Conservation (phyloP, 2,329 filamentous ascomycete genomes). For the Colletotrichum trifolii region DNA sequence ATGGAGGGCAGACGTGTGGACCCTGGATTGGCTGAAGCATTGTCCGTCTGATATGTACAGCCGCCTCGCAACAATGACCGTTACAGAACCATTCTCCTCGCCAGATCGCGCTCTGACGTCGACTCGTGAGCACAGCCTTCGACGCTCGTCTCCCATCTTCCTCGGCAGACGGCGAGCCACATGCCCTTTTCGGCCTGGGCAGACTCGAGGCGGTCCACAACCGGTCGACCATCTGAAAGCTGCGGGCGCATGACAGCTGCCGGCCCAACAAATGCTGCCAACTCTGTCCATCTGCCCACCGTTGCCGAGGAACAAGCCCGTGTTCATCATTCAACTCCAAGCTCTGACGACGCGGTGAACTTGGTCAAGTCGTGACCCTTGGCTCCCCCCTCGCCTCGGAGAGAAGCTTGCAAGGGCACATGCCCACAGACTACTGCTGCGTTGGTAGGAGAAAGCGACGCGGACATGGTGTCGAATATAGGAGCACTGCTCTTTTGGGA, state of each 20-base stretch:
- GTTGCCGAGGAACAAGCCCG: slow-evolving; percentile 5
- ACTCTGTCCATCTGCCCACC: background rate
- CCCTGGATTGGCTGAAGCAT: slow-evolving; percentile 8
- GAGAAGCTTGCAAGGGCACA: too few species aligned
- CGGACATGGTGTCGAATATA: slow-evolving; percentile 14
- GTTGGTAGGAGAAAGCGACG: background rate
- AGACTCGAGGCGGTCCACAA: background rate
- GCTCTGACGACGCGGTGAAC: too few species aligned
- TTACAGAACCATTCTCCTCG: slow-evolving; percentile 1
- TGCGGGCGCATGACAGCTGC: slow-evolving; percentile 19
- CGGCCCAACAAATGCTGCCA: slow-evolving; percentile 11
- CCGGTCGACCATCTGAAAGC: slow-evolving; percentile 20
- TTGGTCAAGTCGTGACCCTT: too few species aligned
- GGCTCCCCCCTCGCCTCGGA: too few species aligned
- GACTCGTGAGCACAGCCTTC: background rate
- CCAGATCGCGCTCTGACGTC: background rate
- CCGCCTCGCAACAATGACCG: slow-evolving; percentile 7
- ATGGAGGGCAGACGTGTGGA: background rate
- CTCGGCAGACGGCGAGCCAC: background rate
- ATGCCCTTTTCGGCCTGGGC: background rate
- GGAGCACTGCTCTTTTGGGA: slow-evolving; percentile 10
- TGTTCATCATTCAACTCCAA: background rate
- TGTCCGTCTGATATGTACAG: slow-evolving; percentile 12
- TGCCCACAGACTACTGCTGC: too few species aligned
- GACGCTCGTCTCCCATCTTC: background rate